Base-by-base conservation (phyloP, 257 asterid genomes). In the Sherardia arvensis region DNA sequence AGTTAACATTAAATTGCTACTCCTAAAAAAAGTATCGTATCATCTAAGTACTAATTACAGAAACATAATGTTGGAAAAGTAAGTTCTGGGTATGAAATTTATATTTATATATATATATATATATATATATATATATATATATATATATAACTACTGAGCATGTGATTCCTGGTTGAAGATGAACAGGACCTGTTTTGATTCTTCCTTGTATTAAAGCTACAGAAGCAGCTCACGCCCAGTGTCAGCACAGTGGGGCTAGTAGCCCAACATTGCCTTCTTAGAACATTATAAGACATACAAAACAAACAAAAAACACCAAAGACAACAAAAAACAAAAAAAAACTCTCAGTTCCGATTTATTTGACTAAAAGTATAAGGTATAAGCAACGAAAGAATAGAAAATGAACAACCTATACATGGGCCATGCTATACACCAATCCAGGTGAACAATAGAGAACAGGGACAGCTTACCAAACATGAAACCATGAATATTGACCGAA, bases 251-350 rank as follows among this genome's bases (percentile, higher is more conserved):
- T 84, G 94, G 91, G 98, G 90, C 94, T 80, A 93, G 95, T 82
- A 83, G 95, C 97, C 99, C 96, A 89, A 85, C 77, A 90, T 85
- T 93, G 96, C 99, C 99, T 84, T 89, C 95, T 88, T 85, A 89
- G 87, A 73, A 83, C 86, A 82, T 76, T 85, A 83, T 65, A 85
- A 84, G 88, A 85, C 94, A 93, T 87, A 93, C 95, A 89, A 93
- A 87, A 92, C 97, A 90, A 81, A 92, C 96, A 84, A 85, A 83
- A 85, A 93, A 92, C 96, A 89, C 87, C 91, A 89, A 86, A 85
- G 90, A 93, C 96, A 90, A 90, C 76, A 84, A 87, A 78, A 87
- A 89, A 85, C 96, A 91, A 91, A 83, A n/a, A 85, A 87, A 73
- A 80, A 71, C 91, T 83, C 90, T 93, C 97, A 93, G 97, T 93